Evolutionary conservation across 139 green algal species (phyloP), one percentile per base, ranked within the genome.

Genomic region (Chlorella sp.): DNA sequence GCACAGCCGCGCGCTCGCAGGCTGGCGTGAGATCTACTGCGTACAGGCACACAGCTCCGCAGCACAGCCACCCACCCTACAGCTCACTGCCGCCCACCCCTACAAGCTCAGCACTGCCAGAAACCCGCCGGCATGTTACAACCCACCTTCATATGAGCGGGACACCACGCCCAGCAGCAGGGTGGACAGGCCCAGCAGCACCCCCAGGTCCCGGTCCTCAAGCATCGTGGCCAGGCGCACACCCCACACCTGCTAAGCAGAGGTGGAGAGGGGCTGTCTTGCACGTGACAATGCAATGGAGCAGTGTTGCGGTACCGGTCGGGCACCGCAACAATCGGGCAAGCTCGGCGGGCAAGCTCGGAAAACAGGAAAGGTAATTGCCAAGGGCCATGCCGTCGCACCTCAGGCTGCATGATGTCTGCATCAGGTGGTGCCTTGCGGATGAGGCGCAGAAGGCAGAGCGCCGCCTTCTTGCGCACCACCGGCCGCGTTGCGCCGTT

Each of bases 391-490:
- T n/a, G 9, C 97, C 92, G 12, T 86, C 38, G 30, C 51, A 60
- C 51, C 51, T 60, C 51, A 2, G 51, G 51, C 64, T 83, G 86
- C 70, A 97, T 65, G 82, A 97, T 88, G 36, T 95, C 92, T 65
- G 90, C 89, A 65, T 98, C 94, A 20, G 89, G 57, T 0, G 93
- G 88, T 44, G 95, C 95, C 92, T 98, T 99, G 70, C 97, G 92
- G 63, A 98, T 93, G 74, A 99, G 90, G 36, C 96, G 87, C 86
- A 99, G 93, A 80, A 99, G 89, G 89, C 94, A 98, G 56, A 99
- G 92, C 41, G 95, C 96, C 7, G 98, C 97, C 87, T 99, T 99
- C 91, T 99, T 99, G 75, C 96, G 93, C 71, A 99, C 94, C 34
- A 98, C 85, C 7, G 96, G 93, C 7, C 96, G 92, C 32, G 93